Evolutionary conservation across 768 basidiomycete genomes (phyloP), one percentile per base, ranked within the genome.

Genomic region (Rhodotorula diobovata): DNA sequence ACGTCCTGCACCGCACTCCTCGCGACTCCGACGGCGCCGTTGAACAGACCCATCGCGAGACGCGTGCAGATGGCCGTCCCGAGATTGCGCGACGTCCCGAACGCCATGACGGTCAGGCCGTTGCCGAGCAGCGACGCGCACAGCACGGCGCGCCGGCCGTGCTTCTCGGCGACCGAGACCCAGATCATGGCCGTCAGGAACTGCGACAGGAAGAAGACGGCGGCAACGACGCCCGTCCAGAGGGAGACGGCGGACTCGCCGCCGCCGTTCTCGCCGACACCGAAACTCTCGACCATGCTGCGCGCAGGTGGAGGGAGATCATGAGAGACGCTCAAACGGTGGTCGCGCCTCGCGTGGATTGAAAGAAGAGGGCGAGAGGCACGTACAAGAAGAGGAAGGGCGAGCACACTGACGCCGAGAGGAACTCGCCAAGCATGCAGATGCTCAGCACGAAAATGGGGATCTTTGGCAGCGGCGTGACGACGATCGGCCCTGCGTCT

Each of bases 141-240:
- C 45, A 99, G 83, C 14, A 99, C 95, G 15, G 86, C 84, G 25
- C 95, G 87, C 51, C 87, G 85, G 53, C 93, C 93, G 79, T 97
- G 91, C 81, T 87, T 90, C 68, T 93, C 90, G 34, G 95, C 95
- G 32, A 94, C 87, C n/a, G 93, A 93, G 64, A 92, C 91, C 95
- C 96, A 99, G 66, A 97, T 84, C 43, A 99, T 82, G 39, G 92
- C 93, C 1, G 95, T 98, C 41, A 95, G 82, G 81, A 98, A 98
- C 78, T 99, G 96, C 4, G 94, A 93, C 76, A 96, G 82, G 83
- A 97, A 98, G 91, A 68, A 64, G 35, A 68, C 68, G n/a, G 73
- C 90, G 89, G 90, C 46, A 10, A 94, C 84, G 69, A 93, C 84
- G 51, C 93, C 93, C 0, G 90, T 90, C 87, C 89, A 91, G 73